Evolutionary conservation across 2,329 filamentous ascomycete genomes (phyloP).

Genomic region (Purpureocillium takamizusanense): DNA sequence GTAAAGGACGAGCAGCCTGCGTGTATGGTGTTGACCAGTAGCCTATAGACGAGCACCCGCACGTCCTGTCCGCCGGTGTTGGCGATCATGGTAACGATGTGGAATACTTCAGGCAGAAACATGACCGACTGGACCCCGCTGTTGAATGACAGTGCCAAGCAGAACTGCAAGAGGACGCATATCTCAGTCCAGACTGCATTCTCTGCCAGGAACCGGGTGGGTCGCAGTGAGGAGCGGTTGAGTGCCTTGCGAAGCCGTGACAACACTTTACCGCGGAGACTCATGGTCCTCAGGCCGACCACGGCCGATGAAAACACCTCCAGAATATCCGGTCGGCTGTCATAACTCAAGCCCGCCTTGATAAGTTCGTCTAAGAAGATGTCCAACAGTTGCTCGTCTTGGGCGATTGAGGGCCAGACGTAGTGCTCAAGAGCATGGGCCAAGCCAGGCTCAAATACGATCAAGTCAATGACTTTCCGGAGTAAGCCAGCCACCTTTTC

Average conservation of each 20-base stretch:
- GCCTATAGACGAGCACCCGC: conserved; percentile 49
- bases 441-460: conserved; percentile 50
- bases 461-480: conserved; percentile 57
- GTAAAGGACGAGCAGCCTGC: conserved; percentile 57
- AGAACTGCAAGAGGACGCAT: conserved; percentile 57
- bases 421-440: conserved; percentile 53
- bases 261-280: conserved; percentile 55
- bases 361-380: conserved; percentile 60
- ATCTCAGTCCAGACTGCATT: conserved; percentile 64
- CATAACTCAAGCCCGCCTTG: conserved; percentile 50
- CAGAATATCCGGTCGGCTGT: conserved; percentile 47
- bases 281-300: conserved; percentile 54
- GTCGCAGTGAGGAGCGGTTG: conserved; percentile 56
- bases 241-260: conserved; percentile 57
- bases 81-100: conserved; percentile 61
- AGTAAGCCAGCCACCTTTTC: conserved; percentile 57
- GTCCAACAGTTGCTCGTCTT: conserved; percentile 56
- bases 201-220: conserved; percentile 56
- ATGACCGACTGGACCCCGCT: conserved; percentile 58
- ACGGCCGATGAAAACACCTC: conserved; percentile 55
- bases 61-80: conserved; percentile 53
- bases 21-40: conserved; percentile 59
- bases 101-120: conserved; percentile 60
- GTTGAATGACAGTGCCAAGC: conserved; percentile 58
- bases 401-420: conserved; percentile 55